A percentile compares a stretch with the other conserved stretches of the same genome.
Evolutionary conservation across 2,329 filamentous ascomycete genomes (phyloP).

Genomic region (Beauveria caledonica): DNA sequence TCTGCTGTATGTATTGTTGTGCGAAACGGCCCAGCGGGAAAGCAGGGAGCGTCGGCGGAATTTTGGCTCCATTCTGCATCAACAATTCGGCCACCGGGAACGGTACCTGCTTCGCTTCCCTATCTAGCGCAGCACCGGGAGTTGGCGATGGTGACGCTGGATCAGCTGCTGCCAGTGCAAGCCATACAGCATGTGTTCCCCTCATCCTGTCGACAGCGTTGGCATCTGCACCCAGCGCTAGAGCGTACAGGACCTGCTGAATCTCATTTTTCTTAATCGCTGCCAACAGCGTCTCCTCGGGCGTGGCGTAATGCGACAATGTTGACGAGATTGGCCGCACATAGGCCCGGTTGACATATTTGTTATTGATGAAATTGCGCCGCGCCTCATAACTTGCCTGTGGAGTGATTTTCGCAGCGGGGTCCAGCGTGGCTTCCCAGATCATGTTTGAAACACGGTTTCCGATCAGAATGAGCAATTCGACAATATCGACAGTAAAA

Average conservation of each 20-base stretch:
- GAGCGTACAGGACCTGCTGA: constrained; percentile 81
- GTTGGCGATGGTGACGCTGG: constrained; percentile 64
- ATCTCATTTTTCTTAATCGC: constrained; percentile 96
- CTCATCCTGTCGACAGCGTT: constrained; percentile 81
- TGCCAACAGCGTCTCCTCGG: constrained; percentile 83
- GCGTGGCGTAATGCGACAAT: constrained; percentile 64
- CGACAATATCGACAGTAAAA: constrained; percentile 94
- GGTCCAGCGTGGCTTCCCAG: constrained; percentile 83
- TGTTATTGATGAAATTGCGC: constrained; percentile 88
- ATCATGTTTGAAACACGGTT: constrained; percentile 95
- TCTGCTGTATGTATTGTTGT: constrained; percentile 78
- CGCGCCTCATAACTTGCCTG: constrained; percentile 82
- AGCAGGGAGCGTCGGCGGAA: constrained; percentile 65
- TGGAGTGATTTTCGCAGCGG: constrained; percentile 61
- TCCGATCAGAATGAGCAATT: constrained; percentile 81
- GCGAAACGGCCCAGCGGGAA: constrained; percentile 79
- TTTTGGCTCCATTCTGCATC: constrained; percentile 86
- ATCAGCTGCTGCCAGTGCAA: constrained; percentile 87
- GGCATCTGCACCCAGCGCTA: constrained; percentile 78
- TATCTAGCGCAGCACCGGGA: constrained; percentile 34
- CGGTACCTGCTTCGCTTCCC: constrained; percentile 48
- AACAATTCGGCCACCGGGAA: constrained; percentile 89
- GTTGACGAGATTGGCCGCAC: constrained; percentile 71
- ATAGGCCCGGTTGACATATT: constrained; percentile 80
- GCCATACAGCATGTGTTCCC: constrained; percentile 79